Evolutionary conservation across 495 filamentous ascomycete species (phyloP).

Genomic region (Podospora anserina): DNA sequence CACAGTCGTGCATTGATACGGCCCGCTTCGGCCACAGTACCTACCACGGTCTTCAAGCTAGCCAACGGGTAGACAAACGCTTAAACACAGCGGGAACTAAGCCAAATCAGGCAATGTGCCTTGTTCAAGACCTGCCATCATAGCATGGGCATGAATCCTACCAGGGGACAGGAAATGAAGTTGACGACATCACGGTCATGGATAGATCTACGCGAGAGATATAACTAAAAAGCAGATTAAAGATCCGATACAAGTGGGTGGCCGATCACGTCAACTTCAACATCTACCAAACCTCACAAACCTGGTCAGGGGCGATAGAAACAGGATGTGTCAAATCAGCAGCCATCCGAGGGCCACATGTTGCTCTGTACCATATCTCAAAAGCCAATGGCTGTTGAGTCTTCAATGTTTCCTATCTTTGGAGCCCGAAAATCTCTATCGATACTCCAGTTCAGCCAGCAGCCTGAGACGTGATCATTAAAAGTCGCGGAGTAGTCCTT

Average conservation of each 20-base stretch:
- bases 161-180: neutral
- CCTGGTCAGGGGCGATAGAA: slow-evolving; percentile 2
- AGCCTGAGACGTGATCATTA: neutral
- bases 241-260: neutral
- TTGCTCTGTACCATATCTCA: slow-evolving; percentile 2
- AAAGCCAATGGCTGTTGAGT: no score
- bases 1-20: slow-evolving; percentile 8
- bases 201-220: neutral
- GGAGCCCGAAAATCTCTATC: neutral
- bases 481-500: neutral
- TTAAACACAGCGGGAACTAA: neutral
- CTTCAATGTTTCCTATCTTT: no score
- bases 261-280: neutral
- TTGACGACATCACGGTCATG: neutral
- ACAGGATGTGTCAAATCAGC: slow-evolving; percentile 22
- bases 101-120: neutral
- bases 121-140: slow-evolving; percentile 3
- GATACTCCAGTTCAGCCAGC: neutral
- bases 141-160: neutral
- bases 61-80: neutral
- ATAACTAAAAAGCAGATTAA: neutral
- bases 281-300: neutral
- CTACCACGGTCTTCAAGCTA: neutral
- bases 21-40: neutral
- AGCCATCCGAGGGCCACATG: slow-evolving; percentile 24